phyloP scores from a whole-genome alignment of 2,329 filamentous ascomycete genomes.

The Rhynchosporium agropyri region DNA sequence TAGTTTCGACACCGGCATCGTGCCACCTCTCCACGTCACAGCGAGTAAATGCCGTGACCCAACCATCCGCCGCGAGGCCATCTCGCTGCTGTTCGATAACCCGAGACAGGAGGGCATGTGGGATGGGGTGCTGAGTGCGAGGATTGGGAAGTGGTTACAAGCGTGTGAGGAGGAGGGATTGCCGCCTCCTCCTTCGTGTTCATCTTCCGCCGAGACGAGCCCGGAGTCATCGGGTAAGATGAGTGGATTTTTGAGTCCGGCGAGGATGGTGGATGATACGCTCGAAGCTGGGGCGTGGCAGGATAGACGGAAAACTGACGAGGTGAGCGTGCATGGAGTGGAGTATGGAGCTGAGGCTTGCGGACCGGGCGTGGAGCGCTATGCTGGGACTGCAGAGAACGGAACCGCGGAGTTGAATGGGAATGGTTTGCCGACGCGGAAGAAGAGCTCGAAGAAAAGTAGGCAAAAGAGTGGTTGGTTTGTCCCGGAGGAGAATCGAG shows the following conservation, averaged over 20 bases:
- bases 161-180: conserved; percentile 38
- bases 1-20: conserved; percentile 64
- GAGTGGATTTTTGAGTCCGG: conserved; percentile 21
- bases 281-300: conserved; percentile 14
- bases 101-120: conserved; percentile 69
- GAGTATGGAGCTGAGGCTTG: conserved; percentile 8
- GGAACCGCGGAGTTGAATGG: neutral
- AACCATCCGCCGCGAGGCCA: conserved; percentile 58
- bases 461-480: conserved; percentile 20
- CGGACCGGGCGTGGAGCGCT: conserved; percentile 11
- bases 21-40: conserved; percentile 67
- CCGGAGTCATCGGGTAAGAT: conserved; percentile 8
- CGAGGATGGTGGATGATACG: conserved; percentile 16
- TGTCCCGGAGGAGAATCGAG: conserved; percentile 37
- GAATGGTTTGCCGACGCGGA: neutral
- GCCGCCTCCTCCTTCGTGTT: conserved; percentile 15
- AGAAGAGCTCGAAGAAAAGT: neutral
- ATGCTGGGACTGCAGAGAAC: neutral
- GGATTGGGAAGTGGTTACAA: conserved; percentile 37
- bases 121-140: conserved; percentile 49
- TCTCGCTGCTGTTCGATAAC: conserved; percentile 59
- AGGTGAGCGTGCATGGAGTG: conserved; percentile 15
- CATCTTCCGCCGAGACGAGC: neutral
- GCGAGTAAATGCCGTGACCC: conserved; percentile 67
- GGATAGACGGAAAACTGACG: conserved; percentile 11